phyloP scores from a whole-genome alignment of 169 alveolate species.

The Perkinsus chesapeaki region DNA sequence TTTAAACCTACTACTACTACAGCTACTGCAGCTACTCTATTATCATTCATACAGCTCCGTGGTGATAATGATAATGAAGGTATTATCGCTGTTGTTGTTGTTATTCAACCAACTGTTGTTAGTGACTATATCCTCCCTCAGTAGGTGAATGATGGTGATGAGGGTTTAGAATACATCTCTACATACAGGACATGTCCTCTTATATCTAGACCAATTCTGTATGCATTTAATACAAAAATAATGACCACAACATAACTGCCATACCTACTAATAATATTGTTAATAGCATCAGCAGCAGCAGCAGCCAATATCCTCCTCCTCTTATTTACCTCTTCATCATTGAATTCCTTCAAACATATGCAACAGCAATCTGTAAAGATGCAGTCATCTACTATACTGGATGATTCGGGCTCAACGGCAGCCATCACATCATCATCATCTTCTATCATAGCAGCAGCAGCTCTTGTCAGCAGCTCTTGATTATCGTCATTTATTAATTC shows the following conservation, averaged over 20 bases:
- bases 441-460: not conserved
- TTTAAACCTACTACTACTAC: no score
- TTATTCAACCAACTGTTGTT: no score
- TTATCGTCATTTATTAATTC: no score
- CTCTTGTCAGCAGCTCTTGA: no score
- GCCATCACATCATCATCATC: not conserved
- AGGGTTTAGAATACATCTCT: not conserved
- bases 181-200: not conserved
- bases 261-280: not conserved
- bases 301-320: no score
- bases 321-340: not conserved
- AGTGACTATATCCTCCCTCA: no score
- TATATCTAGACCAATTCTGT: not conserved
- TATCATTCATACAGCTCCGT: not conserved
- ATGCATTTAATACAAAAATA: not conserved
- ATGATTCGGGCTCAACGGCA: not conserved
- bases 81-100: not conserved
- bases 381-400: no score
- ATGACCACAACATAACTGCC: not conserved
- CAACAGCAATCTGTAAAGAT: not conserved
- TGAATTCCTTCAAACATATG: not conserved
- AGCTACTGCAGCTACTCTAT: no score
- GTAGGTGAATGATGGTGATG: no score
- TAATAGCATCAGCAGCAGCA: not conserved
- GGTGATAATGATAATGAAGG: not conserved